Evolutionary conservation across 305 asterid species (phyloP).

Genomic region (Rubia peregrina): DNA sequence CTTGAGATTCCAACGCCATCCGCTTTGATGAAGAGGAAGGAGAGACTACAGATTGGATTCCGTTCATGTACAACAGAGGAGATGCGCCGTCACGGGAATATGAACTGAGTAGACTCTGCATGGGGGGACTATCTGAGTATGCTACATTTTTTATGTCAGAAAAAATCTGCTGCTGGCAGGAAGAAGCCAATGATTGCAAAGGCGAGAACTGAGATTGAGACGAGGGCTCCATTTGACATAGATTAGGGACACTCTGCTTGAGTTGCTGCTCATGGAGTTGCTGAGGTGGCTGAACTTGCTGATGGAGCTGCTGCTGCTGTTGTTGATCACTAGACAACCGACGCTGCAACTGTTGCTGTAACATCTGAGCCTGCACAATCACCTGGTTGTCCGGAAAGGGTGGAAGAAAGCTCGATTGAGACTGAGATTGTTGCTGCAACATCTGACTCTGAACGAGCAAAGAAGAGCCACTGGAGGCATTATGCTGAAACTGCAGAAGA

Average conservation of each 20-base stretch:
- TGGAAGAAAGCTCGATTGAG: conserved; percentile 50
- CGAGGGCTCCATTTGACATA: conserved; percentile 37
- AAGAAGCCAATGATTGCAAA: conserved; percentile 38
- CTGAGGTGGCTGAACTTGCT: conserved; percentile 34
- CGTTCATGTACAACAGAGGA: conserved; percentile 37
- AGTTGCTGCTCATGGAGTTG: conserved; percentile 40
- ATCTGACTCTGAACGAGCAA: conserved; percentile 52
- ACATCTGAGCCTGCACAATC: conserved; percentile 64
- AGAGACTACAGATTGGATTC: conserved; percentile 41
- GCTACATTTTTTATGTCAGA: conserved; percentile 51
- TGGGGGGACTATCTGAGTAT: conserved; percentile 43
- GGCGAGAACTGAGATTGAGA: conserved; percentile 51
- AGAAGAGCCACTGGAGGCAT: conserved; percentile 41
- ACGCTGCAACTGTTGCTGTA: conserved; percentile 60
- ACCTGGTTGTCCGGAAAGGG: conserved; percentile 48
- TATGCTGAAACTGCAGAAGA: conserved; percentile 62
- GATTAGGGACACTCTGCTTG: conserved; percentile 32
- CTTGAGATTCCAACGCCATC: conserved; percentile 60
- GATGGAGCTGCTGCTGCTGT: conserved; percentile 31
- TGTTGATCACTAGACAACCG: conserved; percentile 36
- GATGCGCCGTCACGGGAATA: conserved; percentile 55
- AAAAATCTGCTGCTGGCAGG: conserved; percentile 53
- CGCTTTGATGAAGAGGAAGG: conserved; percentile 61
- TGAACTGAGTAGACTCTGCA: conserved; percentile 59
- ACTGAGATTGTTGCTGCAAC: conserved; percentile 60